A percentile compares a stretch with the other conserved stretches of the same genome.
phyloP scores from a whole-genome alignment of 179 eudicot species.

The Drosera spatulata region DNA sequence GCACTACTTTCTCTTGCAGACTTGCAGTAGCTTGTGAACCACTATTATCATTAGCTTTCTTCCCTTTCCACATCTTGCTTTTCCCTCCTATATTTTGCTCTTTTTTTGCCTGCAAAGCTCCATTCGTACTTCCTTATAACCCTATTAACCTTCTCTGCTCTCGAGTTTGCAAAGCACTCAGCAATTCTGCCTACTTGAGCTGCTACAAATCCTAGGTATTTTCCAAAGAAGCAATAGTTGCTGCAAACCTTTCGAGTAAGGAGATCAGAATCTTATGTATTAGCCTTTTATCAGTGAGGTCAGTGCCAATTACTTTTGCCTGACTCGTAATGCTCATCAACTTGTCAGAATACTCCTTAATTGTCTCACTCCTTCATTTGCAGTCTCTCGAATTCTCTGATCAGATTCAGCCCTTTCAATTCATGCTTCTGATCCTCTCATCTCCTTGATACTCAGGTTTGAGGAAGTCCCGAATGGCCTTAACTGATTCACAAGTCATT shows the following conservation, averaged over 20 bases:
- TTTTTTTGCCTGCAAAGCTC: background rate
- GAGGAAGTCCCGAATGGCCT: no score
- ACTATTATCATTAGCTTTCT: background rate
- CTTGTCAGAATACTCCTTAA: background rate
- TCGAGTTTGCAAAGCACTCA: no score
- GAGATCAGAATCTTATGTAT: background rate
- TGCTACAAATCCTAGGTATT: background rate
- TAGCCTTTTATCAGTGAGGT: background rate
- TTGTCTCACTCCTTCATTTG: background rate
- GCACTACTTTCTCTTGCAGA: background rate
- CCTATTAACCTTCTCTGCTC: background rate
- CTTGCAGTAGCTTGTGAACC: background rate
- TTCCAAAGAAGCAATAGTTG: background rate
- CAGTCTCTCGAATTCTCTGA: background rate
- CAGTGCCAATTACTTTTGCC: background rate
- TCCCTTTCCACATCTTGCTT: background rate
- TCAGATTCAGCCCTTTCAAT: constrained; percentile 5
- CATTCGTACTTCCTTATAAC: background rate
- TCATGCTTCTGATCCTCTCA: background rate
- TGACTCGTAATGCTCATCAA: background rate
- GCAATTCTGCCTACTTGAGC: background rate
- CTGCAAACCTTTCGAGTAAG: background rate
- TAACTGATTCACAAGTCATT: no score
- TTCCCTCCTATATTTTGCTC: background rate
- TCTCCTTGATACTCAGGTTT: background rate